phyloP scores from a whole-genome alignment of 1,284 basidiomycete species.

The Volvariella surrecta region DNA sequence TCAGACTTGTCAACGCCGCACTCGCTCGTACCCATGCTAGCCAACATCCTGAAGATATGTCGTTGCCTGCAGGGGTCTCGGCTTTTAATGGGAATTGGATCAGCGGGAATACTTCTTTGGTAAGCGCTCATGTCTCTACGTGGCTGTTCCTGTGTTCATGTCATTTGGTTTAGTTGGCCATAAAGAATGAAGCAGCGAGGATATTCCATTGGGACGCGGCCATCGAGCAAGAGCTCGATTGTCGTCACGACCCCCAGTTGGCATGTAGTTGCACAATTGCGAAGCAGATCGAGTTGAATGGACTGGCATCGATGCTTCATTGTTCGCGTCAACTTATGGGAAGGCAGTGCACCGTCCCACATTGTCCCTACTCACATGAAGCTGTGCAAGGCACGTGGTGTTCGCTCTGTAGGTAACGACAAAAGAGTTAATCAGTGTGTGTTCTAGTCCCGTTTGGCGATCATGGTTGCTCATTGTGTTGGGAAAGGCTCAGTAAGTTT shows the following conservation, averaged over 20 bases:
- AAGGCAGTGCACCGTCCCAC: not conserved
- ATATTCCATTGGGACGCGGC: not conserved
- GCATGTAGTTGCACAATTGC: constrained; percentile 16
- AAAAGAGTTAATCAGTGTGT: no score
- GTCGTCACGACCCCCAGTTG: constrained; percentile 8
- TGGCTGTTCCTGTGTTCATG: not conserved
- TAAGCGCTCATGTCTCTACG: not conserved
- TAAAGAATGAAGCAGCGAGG: not conserved
- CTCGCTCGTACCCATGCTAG: not conserved
- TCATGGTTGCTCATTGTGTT: no score
- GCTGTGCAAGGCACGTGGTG: not conserved
- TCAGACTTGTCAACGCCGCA: not conserved
- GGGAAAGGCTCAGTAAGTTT: no score
- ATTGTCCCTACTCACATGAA: not conserved
- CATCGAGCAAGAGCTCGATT: constrained; percentile 1
- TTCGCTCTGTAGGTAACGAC: no score
- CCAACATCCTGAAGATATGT: not conserved
- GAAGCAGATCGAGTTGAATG: constrained; percentile 14
- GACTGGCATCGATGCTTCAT: constrained; percentile 2
- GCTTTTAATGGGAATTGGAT: not conserved
- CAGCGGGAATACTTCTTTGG: not conserved
- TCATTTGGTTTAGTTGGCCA: not conserved
- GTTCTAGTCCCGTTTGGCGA: no score
- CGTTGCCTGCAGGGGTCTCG: not conserved
- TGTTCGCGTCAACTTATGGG: not conserved